phyloP scores from a whole-genome alignment of 1,139 yeast genomes.

The Debaryomyces nepalensis region DNA sequence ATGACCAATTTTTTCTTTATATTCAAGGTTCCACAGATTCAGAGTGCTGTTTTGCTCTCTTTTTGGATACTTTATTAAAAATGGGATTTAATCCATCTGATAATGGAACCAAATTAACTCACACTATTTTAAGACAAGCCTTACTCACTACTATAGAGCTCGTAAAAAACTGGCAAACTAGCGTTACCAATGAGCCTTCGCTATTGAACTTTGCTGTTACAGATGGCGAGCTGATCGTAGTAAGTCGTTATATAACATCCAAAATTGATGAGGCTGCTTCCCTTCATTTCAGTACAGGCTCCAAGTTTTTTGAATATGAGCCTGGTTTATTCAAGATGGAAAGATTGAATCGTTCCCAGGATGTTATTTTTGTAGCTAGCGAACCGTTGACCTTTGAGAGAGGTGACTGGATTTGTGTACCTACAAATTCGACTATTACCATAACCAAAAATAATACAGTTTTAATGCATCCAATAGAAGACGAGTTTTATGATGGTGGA shows the following conservation, averaged over 20 bases:
- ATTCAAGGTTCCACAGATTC: constrained; percentile 96
- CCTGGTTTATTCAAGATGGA: constrained; percentile 95
- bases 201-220: constrained; percentile 92
- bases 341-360: constrained; percentile 87
- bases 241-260: constrained; percentile 86
- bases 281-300: constrained; percentile 90
- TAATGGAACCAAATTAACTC: constrained; percentile 42
- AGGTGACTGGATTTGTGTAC: constrained; percentile 97
- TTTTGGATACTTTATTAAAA: constrained; percentile 72
- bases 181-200: constrained; percentile 69
- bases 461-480: constrained; percentile 85
- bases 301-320: constrained; percentile 83
- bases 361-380: constrained; percentile 93
- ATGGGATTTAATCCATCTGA: constrained; percentile 75
- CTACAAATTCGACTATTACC: constrained; percentile 87
- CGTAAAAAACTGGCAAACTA: constrained; percentile 68
- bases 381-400: constrained; percentile 96
- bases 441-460: constrained; percentile 81
- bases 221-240: constrained; percentile 88
- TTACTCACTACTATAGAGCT: constrained; percentile 71
- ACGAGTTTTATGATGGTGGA: constrained; percentile 82
- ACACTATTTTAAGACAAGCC: constrained; percentile 67
- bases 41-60: constrained; percentile 92
- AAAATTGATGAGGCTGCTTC: constrained; percentile 95
- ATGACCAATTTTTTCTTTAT: constrained; percentile 76